A percentile compares a stretch with the other conserved stretches of the same genome.
phyloP scores from a whole-genome alignment of 1,284 basidiomycete species.

The Pyrrhoderma noxium region DNA sequence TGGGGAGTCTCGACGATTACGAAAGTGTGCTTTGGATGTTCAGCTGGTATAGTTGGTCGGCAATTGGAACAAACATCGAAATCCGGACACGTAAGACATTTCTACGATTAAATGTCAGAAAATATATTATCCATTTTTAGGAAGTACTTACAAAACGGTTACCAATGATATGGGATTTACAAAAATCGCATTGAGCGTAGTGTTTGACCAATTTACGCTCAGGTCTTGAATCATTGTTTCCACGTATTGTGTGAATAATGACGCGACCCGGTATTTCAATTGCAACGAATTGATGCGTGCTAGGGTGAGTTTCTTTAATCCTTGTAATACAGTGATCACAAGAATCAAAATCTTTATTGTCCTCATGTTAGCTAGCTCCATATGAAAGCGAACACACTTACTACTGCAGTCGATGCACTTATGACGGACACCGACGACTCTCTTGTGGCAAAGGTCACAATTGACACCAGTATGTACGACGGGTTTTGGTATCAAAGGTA shows the following conservation, averaged over 20 bases:
- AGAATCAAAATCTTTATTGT: conserved; percentile 56
- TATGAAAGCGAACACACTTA: conserved; percentile 22
- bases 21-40: conserved; percentile 76
- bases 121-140: conserved; percentile 3
- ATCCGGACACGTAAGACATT: conserved; percentile 68
- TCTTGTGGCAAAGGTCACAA: conserved; percentile 52
- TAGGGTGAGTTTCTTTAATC: conserved; percentile 39
- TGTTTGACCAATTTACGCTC: conserved; percentile 37
- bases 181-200: conserved; percentile 63
- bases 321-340: conserved; percentile 52
- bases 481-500: not conserved
- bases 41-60: conserved; percentile 58
- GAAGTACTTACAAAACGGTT: conserved; percentile 52
- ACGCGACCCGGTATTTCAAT: conserved; percentile 57
- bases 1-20: conserved; percentile 53
- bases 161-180: conserved; percentile 62
- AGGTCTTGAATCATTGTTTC: no score
- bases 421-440: conserved; percentile 55
- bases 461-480: conserved; percentile 35
- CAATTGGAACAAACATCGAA: conserved; percentile 70
- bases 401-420: conserved; percentile 70
- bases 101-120: conserved; percentile 34
- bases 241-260: conserved; percentile 52
- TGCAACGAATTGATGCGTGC: conserved; percentile 61
- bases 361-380: not conserved